Conservation (phyloP, 345 rosid genomes). For the Sisymbrium altissimum region DNA sequence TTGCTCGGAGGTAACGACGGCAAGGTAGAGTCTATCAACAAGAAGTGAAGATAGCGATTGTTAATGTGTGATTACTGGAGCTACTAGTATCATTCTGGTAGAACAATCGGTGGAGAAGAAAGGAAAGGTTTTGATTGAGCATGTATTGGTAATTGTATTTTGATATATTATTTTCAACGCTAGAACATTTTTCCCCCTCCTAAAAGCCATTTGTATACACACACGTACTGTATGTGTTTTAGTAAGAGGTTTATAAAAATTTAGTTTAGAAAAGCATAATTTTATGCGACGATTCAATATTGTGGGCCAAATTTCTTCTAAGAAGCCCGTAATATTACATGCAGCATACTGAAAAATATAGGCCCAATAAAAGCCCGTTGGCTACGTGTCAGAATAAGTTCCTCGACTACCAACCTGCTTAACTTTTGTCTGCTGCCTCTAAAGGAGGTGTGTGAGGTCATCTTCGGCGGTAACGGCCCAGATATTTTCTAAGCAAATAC, state of each 20-base stretch:
- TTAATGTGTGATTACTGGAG: neutral
- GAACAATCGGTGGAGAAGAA: neutral
- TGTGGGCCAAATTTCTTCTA: neutral
- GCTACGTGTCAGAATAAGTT: constrained; percentile 1
- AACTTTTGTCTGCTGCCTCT: neutral
- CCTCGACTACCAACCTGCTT: neutral
- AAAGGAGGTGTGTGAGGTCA: constrained; percentile 10
- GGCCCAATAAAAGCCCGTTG: neutral
- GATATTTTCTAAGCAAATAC: constrained; percentile 8
- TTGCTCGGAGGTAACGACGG: constrained; percentile 89
- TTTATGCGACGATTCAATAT: neutral
- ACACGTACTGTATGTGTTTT: too few species aligned
- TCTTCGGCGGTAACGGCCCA: constrained; percentile 24
- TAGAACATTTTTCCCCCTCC: neutral
- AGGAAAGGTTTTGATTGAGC: neutral
- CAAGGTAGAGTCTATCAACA: constrained; percentile 74
- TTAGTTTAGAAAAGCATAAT: neutral
- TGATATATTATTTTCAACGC: neutral
- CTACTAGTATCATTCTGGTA: neutral
- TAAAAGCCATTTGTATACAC: neutral
- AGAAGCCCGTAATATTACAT: neutral
- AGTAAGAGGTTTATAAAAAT: neutral
- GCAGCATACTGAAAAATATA: neutral
- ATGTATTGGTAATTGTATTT: neutral
- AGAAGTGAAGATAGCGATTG: constrained; percentile 31